Evolutionary conservation across 176 grass and related monocot species (phyloP), one percentile per base, ranked within the genome.

Genomic region (Juncus effusus): DNA sequence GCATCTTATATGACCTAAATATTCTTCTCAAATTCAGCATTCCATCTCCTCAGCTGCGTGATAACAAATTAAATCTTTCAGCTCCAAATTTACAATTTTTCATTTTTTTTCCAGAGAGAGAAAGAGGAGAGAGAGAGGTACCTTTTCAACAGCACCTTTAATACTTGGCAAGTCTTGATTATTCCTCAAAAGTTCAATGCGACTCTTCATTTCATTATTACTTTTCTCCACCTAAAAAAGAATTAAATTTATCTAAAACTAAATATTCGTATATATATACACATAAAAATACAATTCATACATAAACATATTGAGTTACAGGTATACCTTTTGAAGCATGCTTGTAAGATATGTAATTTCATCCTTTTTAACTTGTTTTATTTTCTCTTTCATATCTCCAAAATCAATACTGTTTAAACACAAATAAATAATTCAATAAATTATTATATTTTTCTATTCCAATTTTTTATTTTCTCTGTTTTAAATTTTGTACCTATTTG

Each of bases 91-190:
- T 28, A 28, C 19, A 28, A 28, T 1, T 28, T 28, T 28, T 28
- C 19, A 28, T 28, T 28, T 28, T 28, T 28, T 28, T 6, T 9
- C 2, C 9, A 69, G 28, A 38, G 62, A 47, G 62, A 65, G 13
- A 63, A 61, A 36, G 42, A 3, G 47, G 40, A 68, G 63, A 51
- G 28, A 54, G 36, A 4, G 6, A n/a, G 12, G 54, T 72, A 72
- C 69, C 69, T 59, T 72, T 72, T 72, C 15, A 42, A 72, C 69
- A 42, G 69, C 54, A 72, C 59, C 69, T 72, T 58, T 14, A 9
- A 53, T 28, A 19, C 54, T 72, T 35, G 69, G 69, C 69, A 72
- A 15, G 10, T 42, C 15, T 72, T 36, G 54, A 60, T 72, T 72
- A 42, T 72, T 59, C 69, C 44, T 59, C 69, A 72, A 58, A 42